Conservation (phyloP, 192 early-diverging fungal genomes). For the Haplosporangium gracile region DNA sequence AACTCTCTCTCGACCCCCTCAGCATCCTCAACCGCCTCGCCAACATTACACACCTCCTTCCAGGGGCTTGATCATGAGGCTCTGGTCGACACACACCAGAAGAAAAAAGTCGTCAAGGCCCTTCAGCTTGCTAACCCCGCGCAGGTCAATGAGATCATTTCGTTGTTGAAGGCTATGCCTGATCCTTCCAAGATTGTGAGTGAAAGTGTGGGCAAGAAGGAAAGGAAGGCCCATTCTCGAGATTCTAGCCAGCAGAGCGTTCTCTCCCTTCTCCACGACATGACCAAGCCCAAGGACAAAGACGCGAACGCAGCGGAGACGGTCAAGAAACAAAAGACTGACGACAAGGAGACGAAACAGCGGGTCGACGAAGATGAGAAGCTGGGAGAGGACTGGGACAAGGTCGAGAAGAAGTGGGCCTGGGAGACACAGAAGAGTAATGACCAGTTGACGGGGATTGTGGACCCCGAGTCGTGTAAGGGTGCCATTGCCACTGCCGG, state of each 20-base stretch:
- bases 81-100: slow-evolving; percentile 22
- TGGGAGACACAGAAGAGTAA: slow-evolving; percentile 40
- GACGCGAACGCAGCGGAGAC: not conserved
- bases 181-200: slow-evolving; percentile 23
- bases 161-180: slow-evolving; percentile 48
- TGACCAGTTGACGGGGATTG: slow-evolving; percentile 36
- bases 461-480: slow-evolving; percentile 18
- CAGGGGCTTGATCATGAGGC: slow-evolving; percentile 35
- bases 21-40: slow-evolving; percentile 14
- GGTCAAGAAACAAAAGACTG: slow-evolving; percentile 2
- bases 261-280: not conserved
- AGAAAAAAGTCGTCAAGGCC: slow-evolving; percentile 47
- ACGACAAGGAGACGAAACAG: slow-evolving; percentile 9
- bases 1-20: slow-evolving; percentile 30
- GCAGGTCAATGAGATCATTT: slow-evolving; percentile 42
- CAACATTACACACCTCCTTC: slow-evolving; percentile 31
- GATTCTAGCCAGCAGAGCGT: not conserved
- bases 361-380: slow-evolving; percentile 22
- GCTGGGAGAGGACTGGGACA: slow-evolving; percentile 37
- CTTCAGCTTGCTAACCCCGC: slow-evolving; percentile 31
- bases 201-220: not conserved
- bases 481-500: not conserved
- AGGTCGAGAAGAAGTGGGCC: slow-evolving; percentile 21
- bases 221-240: not conserved
- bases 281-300: not conserved